These are phyloP conservation scores for Elaeis guineensis DNA, from an alignment of 176 grass and related monocot genomes.

Conservation along the genomic window DNA sequence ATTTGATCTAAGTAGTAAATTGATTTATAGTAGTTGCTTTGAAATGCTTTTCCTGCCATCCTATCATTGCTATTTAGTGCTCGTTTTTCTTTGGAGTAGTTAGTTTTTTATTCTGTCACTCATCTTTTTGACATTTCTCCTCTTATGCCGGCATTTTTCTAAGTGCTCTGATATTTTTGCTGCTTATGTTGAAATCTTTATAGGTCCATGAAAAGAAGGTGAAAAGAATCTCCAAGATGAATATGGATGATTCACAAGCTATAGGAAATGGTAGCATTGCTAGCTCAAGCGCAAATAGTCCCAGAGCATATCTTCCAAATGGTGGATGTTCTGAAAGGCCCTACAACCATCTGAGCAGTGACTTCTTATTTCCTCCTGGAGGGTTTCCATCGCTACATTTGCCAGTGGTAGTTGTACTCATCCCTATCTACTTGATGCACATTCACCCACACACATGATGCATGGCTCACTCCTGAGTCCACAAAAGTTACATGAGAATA, in stretches of 20 bases:
- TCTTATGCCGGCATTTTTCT: neutral
- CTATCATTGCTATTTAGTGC: too few relatives aligned
- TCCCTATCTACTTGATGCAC: neutral
- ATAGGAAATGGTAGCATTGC: slow-evolving; percentile 29
- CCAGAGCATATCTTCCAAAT: slow-evolving; percentile 45
- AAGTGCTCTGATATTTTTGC: neutral
- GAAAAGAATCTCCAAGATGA: slow-evolving; percentile 62
- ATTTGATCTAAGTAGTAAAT: too few relatives aligned
- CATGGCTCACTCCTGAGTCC: too few relatives aligned
- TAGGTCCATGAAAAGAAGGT: slow-evolving; percentile 94
- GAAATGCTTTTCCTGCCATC: too few relatives aligned
- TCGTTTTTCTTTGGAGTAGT: too few relatives aligned
- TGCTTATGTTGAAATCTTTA: neutral
- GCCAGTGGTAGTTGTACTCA: slow-evolving; percentile 75
- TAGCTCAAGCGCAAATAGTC: slow-evolving; percentile 40
- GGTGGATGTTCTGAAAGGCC: slow-evolving; percentile 33
- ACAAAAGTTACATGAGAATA: too few relatives aligned
- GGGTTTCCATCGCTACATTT: slow-evolving; percentile 60
- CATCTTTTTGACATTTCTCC: too few relatives aligned
- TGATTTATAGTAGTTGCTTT: too few relatives aligned
- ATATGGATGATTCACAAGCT: slow-evolving; percentile 53
- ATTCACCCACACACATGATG: too few relatives aligned
- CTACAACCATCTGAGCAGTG: neutral
- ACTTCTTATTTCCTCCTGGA: slow-evolving; percentile 47
- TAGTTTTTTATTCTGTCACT: too few relatives aligned